Percentiles rank a stretch among this genome's conserved stretches.
Conservation (phyloP, 768 basidiomycete genomes). For the Thelephora ganbajun region DNA sequence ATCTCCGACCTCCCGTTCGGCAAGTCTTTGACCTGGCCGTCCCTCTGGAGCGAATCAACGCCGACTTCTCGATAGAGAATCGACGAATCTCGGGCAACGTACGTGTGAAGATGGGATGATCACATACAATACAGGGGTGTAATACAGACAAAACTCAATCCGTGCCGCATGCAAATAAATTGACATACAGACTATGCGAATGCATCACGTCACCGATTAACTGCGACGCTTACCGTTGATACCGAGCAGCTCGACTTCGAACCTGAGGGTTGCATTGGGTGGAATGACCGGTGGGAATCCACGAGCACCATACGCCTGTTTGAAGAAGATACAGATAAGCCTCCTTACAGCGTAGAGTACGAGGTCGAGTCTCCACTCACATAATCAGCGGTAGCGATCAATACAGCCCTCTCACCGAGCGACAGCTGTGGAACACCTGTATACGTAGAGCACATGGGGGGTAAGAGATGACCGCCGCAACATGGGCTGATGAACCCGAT, state of each 20-base stretch:
- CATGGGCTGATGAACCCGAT: neutral
- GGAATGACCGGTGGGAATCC: slow-evolving; percentile 78
- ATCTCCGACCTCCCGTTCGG: no score
- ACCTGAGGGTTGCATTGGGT: slow-evolving; percentile 55
- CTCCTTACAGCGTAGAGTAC: slow-evolving; percentile 5
- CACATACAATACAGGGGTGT: no score
- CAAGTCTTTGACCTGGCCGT: no score
- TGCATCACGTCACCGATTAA: neutral
- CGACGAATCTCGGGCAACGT: no score
- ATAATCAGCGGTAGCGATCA: slow-evolving; percentile 63
- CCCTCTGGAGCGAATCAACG: no score
- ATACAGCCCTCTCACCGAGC: slow-evolving; percentile 54
- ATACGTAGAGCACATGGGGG: slow-evolving; percentile 1
- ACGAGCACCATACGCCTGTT: slow-evolving; percentile 55
- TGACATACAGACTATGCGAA: no score
- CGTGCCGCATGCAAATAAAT: no score
- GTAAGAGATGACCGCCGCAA: slow-evolving; percentile 1
- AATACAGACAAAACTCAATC: no score
- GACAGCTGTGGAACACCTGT: slow-evolving; percentile 68
- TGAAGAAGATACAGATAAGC: slow-evolving; percentile 1
- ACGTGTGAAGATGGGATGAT: no score
- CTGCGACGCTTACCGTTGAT: slow-evolving; percentile 31
- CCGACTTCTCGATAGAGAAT: no score
- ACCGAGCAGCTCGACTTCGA: slow-evolving; percentile 73
- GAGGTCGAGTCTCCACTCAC: slow-evolving; percentile 28